phyloP scores from a whole-genome alignment of 2,329 filamentous ascomycete genomes.

The Cadophora gregata region DNA sequence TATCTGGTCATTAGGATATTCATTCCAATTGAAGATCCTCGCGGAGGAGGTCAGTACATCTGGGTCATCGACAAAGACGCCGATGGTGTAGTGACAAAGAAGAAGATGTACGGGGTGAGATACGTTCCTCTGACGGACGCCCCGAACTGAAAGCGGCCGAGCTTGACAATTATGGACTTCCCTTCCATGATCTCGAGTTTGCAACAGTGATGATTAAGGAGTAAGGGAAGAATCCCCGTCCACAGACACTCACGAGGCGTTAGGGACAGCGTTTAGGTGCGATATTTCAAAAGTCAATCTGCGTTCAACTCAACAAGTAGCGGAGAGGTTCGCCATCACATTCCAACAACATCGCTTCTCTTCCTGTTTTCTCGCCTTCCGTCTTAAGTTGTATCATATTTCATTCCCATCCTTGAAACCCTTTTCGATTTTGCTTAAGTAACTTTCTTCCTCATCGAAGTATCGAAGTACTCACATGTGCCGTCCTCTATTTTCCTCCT shows the following conservation, averaged over 20 bases:
- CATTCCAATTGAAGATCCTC: constrained; percentile 71
- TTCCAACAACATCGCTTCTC: not conserved
- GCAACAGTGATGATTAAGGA: not conserved
- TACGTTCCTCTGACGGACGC: constrained; percentile 82
- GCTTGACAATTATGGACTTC: not conserved
- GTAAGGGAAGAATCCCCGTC: not conserved
- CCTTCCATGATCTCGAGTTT: not conserved
- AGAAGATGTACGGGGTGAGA: constrained; percentile 71
- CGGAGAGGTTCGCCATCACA: not conserved
- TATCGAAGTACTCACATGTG: too few relatives aligned
- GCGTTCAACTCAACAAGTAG: not conserved
- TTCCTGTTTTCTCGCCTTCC: not conserved
- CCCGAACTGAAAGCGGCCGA: constrained; percentile 46
- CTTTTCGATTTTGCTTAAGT: not conserved
- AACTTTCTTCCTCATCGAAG: not conserved
- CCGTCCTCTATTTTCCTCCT: too few relatives aligned
- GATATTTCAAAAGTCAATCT: not conserved
- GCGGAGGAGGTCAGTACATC: constrained; percentile 61
- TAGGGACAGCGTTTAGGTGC: constrained; percentile 1
- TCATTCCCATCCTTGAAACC: not conserved
- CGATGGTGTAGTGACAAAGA: constrained; percentile 64
- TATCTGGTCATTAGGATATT: constrained; percentile 61
- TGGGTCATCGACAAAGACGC: constrained; percentile 77
- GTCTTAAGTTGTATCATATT: not conserved
- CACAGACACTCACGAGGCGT: not conserved